Evolutionary conservation across 371 early-diverging fungal genomes (phyloP).

Genomic region (Choanephora cucurbitarum): DNA sequence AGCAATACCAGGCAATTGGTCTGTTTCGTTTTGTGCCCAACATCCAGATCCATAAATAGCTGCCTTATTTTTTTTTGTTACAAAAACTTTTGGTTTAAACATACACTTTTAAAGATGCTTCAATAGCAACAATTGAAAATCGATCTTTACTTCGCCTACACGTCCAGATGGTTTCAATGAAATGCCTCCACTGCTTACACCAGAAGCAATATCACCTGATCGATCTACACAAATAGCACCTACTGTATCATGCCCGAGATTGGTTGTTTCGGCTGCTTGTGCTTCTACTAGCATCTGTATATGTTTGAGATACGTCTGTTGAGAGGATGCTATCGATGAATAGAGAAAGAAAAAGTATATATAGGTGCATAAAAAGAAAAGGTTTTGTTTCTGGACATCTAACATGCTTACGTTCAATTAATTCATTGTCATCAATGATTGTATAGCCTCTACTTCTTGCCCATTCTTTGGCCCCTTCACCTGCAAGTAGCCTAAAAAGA

Average conservation of each 20-base stretch:
- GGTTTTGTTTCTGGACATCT: too few species aligned
- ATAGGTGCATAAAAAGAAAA: too few species aligned
- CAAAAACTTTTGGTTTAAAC: too few species aligned
- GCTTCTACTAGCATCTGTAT: conserved; percentile 21
- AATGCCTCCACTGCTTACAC: conserved; percentile 89
- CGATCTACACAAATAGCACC: conserved; percentile 82
- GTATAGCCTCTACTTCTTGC: conserved; percentile 37
- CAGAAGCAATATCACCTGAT: conserved; percentile 68
- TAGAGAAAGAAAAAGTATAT: neutral
- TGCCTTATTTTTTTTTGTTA: conserved; percentile 50
- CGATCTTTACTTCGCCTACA: conserved; percentile 72
- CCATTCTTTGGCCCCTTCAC: conserved; percentile 64
- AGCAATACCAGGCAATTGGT: conserved; percentile 45
- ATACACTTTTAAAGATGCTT: too few species aligned
- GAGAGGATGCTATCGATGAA: conserved; percentile 11
- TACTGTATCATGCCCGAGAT: conserved; percentile 76
- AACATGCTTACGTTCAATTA: conserved; percentile 36
- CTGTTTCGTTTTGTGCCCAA: conserved; percentile 61
- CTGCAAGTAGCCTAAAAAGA: conserved; percentile 55
- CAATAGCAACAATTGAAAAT: neutral
- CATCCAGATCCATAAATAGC: conserved; percentile 75
- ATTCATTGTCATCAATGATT: conserved; percentile 20
- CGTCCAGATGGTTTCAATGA: conserved; percentile 82
- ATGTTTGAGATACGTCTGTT: conserved; percentile 29
- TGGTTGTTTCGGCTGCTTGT: conserved; percentile 2